Conservation (phyloP, 202 grass and related monocot species). For the Zizania palustris region DNA sequence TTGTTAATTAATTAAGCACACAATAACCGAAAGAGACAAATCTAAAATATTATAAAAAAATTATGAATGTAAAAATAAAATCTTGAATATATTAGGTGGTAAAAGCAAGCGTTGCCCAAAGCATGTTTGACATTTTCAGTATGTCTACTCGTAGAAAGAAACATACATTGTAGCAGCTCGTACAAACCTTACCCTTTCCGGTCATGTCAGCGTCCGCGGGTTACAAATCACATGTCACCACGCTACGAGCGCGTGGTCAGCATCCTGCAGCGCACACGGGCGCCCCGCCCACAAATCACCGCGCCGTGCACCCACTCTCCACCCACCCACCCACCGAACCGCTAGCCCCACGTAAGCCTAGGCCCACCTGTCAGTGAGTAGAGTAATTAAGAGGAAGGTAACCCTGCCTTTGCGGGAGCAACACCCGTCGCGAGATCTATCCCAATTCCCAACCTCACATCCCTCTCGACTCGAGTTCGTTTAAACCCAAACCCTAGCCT, state of each 20-base stretch:
- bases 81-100: no score
- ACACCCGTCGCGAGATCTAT: slow-evolving; percentile 55
- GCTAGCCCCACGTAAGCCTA: rapidly evolving
- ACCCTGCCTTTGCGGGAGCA: slow-evolving; percentile 24
- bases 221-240: slow-evolving; percentile 33
- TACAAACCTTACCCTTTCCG: slow-evolving; percentile 3
- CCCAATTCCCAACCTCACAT: slow-evolving; percentile 45
- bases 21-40: no score
- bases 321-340: not conserved
- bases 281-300: not conserved
- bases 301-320: not conserved
- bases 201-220: slow-evolving; percentile 15
- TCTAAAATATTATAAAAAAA: no score
- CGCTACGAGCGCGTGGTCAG: slow-evolving; percentile 38
- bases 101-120: no score
- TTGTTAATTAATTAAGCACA: no score
- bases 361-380: not conserved
- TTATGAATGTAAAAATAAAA: no score
- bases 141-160: no score
- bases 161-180: not conserved
- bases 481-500: slow-evolving; percentile 63
- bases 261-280: slow-evolving; percentile 42
- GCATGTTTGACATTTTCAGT: no score
- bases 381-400: not conserved
- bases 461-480: slow-evolving; percentile 28